phyloP scores from a whole-genome alignment of 2,329 filamentous ascomycete species.

The Fusarium chuoi region DNA sequence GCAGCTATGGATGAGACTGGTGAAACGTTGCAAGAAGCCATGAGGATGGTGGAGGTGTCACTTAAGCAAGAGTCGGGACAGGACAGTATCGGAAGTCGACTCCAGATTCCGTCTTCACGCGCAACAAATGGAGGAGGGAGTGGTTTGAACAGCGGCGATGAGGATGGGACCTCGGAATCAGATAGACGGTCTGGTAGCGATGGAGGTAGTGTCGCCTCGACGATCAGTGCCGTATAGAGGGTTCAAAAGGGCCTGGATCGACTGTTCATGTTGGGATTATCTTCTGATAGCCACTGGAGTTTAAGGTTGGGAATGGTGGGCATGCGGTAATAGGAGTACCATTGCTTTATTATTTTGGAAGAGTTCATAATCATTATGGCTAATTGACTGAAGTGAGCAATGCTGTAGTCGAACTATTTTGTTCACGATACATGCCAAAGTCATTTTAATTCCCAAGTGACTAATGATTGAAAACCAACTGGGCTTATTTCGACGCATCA shows the following conservation, averaged over 20 bases:
- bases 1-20: constrained; percentile 91
- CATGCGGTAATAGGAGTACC: constrained; percentile 8
- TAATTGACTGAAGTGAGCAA: background rate
- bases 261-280: constrained; percentile 5
- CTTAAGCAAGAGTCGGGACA: constrained; percentile 45
- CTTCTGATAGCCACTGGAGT: constrained; percentile 20
- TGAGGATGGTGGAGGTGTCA: constrained; percentile 67
- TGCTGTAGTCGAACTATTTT: background rate
- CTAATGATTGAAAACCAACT: background rate
- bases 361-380: background rate
- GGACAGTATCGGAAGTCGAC: constrained; percentile 43
- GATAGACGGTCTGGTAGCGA: constrained; percentile 53
- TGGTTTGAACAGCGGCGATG: constrained; percentile 46
- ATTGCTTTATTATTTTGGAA: background rate
- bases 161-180: constrained; percentile 50
- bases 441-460: background rate
- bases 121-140: constrained; percentile 46
- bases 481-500: background rate
- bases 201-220: constrained; percentile 51
- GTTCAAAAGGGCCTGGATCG: constrained; percentile 2
- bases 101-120: constrained; percentile 48
- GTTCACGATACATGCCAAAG: background rate
- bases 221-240: constrained; percentile 42
- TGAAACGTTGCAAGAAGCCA: constrained; percentile 77
- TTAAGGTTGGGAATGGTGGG: constrained; percentile 20